Evolutionary conservation across 768 basidiomycete species (phyloP).

Genomic region (Tephrocybe sp.): DNA sequence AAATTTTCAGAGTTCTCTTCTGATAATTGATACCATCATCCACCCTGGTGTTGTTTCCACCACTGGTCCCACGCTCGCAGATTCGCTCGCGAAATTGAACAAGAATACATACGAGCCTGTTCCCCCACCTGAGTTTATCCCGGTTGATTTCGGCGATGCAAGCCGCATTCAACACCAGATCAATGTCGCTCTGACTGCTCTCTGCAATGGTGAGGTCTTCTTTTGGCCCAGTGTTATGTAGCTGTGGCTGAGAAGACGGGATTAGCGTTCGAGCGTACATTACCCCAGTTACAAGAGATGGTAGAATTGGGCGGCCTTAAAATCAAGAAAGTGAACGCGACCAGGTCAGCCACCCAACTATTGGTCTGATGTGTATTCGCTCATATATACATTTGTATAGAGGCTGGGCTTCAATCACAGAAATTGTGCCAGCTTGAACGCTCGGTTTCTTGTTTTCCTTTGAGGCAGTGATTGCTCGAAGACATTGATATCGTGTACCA

Average conservation of each 20-base stretch:
- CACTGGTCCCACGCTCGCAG: constrained; percentile 24
- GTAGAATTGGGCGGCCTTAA: constrained; percentile 34
- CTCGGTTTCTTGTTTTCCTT: too few species aligned
- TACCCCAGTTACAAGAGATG: constrained; percentile 37
- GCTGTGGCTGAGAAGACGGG: background rate
- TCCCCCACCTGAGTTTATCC: constrained; percentile 34
- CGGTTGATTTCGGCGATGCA: constrained; percentile 38
- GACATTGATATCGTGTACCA: too few species aligned
- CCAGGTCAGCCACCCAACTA: constrained; percentile 25
- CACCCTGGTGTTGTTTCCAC: constrained; percentile 31
- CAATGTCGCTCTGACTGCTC: constrained; percentile 34
- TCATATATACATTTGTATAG: too few species aligned
- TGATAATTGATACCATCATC: constrained; percentile 37
- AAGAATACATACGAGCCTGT: constrained; percentile 31
- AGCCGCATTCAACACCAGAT: constrained; percentile 36
- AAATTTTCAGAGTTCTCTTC: constrained; percentile 30
- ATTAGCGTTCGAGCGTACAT: constrained; percentile 37
- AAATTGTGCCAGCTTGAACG: constrained; percentile 26
- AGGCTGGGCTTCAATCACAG: constrained; percentile 38
- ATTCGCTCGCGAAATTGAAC: constrained; percentile 28
- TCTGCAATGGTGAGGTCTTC: constrained; percentile 30
- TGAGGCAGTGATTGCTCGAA: too few species aligned
- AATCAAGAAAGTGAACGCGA: constrained; percentile 37
- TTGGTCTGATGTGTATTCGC: background rate
- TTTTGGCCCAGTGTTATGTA: background rate